Conservation (phyloP, 169 alveolate species). For the Plasmodium cynomolgi region DNA sequence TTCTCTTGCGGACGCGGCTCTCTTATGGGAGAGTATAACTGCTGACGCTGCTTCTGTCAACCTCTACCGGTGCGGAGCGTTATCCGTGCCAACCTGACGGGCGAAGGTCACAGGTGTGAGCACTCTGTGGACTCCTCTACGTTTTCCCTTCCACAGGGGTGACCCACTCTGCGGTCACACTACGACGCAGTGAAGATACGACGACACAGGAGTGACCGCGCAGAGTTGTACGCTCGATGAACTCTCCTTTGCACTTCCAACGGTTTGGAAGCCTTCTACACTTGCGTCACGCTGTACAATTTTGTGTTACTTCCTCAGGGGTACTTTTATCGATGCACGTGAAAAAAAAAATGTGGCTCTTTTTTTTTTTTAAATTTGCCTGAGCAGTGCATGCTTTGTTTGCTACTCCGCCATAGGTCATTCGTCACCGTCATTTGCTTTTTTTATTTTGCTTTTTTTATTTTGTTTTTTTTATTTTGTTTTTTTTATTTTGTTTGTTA, state of each 20-base stretch:
- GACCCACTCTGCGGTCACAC: neutral
- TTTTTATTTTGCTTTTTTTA: neutral
- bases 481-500: neutral
- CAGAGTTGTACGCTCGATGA: neutral
- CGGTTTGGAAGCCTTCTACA: neutral
- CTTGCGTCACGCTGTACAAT: neutral
- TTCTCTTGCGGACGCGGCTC: too few species aligned
- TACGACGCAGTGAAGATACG: neutral
- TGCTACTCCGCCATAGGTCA: neutral
- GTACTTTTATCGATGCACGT: neutral
- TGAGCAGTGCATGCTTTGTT: neutral
- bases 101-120: too few species aligned
- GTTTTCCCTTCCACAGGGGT: too few species aligned
- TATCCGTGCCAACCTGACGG: too few species aligned
- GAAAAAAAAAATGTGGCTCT: neutral
- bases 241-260: neutral
- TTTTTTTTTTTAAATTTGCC: neutral
- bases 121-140: too few species aligned
- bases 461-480: neutral
- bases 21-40: too few species aligned
- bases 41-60: too few species aligned
- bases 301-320: neutral
- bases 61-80: too few species aligned
- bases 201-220: neutral
- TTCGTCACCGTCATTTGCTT: neutral